phyloP scores from a whole-genome alignment of 2,329 filamentous ascomycete genomes.

The Sphaerulina vaccinii region DNA sequence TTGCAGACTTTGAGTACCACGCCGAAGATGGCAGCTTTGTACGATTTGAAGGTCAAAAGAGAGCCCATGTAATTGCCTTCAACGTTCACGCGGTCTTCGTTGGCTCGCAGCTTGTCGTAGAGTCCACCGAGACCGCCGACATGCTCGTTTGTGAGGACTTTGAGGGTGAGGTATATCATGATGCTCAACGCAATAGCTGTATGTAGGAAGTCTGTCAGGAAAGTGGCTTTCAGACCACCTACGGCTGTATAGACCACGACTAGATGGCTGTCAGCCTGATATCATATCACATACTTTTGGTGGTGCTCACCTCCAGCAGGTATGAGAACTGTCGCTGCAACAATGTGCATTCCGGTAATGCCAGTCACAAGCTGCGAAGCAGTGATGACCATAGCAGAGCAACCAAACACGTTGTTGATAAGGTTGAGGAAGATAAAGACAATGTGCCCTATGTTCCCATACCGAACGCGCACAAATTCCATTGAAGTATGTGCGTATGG shows the following conservation, averaged over 20 bases:
- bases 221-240: slow-evolving; percentile 51
- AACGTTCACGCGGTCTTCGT: slow-evolving; percentile 40
- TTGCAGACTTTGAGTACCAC: slow-evolving; percentile 52
- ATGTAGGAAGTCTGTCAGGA: slow-evolving; percentile 51
- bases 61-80: slow-evolving; percentile 49
- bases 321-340: slow-evolving; percentile 48
- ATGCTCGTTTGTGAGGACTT: slow-evolving; percentile 44
- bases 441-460: slow-evolving; percentile 30
- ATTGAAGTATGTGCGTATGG: slow-evolving; percentile 54
- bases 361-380: slow-evolving; percentile 29
- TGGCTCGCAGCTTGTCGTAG: slow-evolving; percentile 49
- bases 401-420: slow-evolving; percentile 42
- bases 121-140: slow-evolving; percentile 46
- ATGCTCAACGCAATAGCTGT: slow-evolving; percentile 50
- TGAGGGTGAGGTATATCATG: slow-evolving; percentile 50
- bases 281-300: not conserved
- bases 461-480: slow-evolving; percentile 49
- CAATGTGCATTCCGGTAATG: slow-evolving; percentile 49
- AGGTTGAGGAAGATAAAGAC: slow-evolving; percentile 32
- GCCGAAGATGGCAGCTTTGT: slow-evolving; percentile 38
- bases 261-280: slow-evolving; percentile 18
- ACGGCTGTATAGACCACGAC: slow-evolving; percentile 50
- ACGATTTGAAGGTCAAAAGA: slow-evolving; percentile 51
- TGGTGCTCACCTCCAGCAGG: slow-evolving; percentile 44
- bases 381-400: slow-evolving; percentile 32